Evolutionary conservation across 2,329 filamentous ascomycete genomes (phyloP).

Genomic region (Claviceps spartinae): DNA sequence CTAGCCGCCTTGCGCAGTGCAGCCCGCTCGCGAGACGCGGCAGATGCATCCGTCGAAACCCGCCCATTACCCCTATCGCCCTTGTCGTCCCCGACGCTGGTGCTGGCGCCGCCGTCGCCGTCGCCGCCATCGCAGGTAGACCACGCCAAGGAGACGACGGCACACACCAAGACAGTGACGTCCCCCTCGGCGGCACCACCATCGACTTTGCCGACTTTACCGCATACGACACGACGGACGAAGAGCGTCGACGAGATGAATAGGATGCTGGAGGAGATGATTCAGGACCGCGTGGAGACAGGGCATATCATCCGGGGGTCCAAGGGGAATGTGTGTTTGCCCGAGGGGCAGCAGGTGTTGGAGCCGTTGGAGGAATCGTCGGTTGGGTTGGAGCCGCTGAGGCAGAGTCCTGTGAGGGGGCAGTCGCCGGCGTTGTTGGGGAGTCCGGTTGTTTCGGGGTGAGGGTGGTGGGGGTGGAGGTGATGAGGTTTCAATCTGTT

Average conservation of each 20-base stretch:
- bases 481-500: too few relatives aligned
- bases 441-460: background rate
- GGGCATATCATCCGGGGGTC: constrained; percentile 55
- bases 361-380: constrained; percentile 21
- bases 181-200: constrained; percentile 11
- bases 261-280: constrained; percentile 90
- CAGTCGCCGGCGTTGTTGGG: constrained; percentile 10
- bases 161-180: background rate
- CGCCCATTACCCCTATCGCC: constrained; percentile 15
- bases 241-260: constrained; percentile 86
- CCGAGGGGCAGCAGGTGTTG: constrained; percentile 30
- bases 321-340: constrained; percentile 52
- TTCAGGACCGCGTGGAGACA: constrained; percentile 70
- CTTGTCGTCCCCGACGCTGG: background rate
- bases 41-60: constrained; percentile 38
- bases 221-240: constrained; percentile 33
- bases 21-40: constrained; percentile 71
- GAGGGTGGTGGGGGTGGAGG: background rate
- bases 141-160: constrained; percentile 4
- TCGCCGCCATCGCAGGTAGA: constrained; percentile 10
- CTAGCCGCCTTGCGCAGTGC: constrained; percentile 73
- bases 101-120: constrained; percentile 12
- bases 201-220: constrained; percentile 6
- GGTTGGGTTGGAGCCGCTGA: constrained; percentile 25
- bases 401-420: constrained; percentile 21